These are phyloP conservation scores for Rubroboletus satanas DNA, from an alignment of 768 basidiomycete species.

Conservation along the genomic window DNA sequence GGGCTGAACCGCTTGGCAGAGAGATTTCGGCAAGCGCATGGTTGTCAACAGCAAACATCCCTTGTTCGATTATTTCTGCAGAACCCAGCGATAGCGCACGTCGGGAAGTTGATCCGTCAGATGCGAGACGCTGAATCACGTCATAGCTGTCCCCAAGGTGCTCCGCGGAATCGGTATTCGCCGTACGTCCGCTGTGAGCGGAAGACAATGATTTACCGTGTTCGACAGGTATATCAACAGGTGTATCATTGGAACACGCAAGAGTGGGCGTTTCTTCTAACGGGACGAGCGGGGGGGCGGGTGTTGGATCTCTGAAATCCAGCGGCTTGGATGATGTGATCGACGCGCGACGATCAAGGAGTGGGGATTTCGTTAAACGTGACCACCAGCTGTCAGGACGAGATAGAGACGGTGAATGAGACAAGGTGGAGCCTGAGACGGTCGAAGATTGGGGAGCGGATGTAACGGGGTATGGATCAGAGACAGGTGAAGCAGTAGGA, in stretches of 20 bases:
- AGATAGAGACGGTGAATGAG: slow-evolving; percentile 47
- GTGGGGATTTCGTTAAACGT: slow-evolving; percentile 61
- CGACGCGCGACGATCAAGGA: slow-evolving; percentile 56
- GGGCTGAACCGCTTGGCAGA: slow-evolving; percentile 1
- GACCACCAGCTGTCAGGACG: slow-evolving; percentile 78
- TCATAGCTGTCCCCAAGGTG: slow-evolving; percentile 63
- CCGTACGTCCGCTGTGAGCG: slow-evolving; percentile 55
- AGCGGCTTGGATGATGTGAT: slow-evolving; percentile 34
- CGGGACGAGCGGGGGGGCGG: slow-evolving; percentile 59
- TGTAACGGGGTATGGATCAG: slow-evolving; percentile 28
- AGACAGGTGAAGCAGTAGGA: slow-evolving; percentile 20
- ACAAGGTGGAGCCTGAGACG: slow-evolving; percentile 39
- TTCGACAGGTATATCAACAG: slow-evolving; percentile 10
- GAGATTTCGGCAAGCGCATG: slow-evolving; percentile 10
- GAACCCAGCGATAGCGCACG: slow-evolving; percentile 26
- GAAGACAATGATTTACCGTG: slow-evolving; percentile 40
- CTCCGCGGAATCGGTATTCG: slow-evolving; percentile 67
- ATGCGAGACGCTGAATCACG: slow-evolving; percentile 53
- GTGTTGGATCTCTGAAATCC: slow-evolving; percentile 79
- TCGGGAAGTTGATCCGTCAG: slow-evolving; percentile 26
- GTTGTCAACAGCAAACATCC: slow-evolving; percentile 8
- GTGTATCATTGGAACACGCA: slow-evolving; percentile 13
- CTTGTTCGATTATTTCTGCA: slow-evolving; percentile 21
- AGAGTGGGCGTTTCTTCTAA: slow-evolving; percentile 44
- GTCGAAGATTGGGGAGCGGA: slow-evolving; percentile 37